These are phyloP conservation scores for Monsonia emarginata DNA, from an alignment of 441 rosid genomes.

Conservation along the genomic window DNA sequence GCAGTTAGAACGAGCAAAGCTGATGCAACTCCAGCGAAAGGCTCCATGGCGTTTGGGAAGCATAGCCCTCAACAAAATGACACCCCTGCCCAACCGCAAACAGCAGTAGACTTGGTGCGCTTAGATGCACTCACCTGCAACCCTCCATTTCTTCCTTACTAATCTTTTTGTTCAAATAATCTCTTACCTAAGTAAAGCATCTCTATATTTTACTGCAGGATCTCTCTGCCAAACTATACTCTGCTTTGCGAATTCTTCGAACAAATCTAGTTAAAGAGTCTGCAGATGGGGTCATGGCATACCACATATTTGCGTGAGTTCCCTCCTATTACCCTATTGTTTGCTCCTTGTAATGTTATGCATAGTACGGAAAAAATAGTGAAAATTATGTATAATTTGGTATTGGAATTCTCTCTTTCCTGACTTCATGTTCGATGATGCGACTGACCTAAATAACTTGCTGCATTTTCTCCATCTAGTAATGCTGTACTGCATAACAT, in stretches of 20 bases:
- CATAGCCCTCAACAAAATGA: conserved; percentile 35
- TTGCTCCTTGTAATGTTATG: conserved; percentile 5
- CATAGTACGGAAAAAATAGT: neutral
- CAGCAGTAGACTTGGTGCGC: conserved; percentile 57
- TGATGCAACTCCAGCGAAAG: conserved; percentile 60
- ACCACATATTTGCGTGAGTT: conserved; percentile 85
- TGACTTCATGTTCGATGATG: neutral
- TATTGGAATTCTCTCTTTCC: neutral
- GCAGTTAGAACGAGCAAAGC: conserved; percentile 43
- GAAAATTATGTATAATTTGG: neutral
- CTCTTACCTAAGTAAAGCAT: conserved; percentile 14
- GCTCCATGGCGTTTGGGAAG: conserved; percentile 38
- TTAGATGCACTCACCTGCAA: neutral
- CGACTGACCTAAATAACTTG: conserved; percentile 12
- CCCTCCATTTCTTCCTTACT: conserved; percentile 6
- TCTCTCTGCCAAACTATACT: conserved; percentile 60
- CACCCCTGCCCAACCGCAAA: conserved; percentile 31
- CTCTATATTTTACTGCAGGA: conserved; percentile 29
- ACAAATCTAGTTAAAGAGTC: conserved; percentile 69
- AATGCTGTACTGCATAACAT: conserved; percentile 67
- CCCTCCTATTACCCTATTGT: neutral
- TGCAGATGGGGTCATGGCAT: conserved; percentile 69
- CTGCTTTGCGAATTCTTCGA: conserved; percentile 69
- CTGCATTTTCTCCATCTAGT: conserved; percentile 28
- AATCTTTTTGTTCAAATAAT: conserved; percentile 11